Conservation (phyloP, 495 filamentous ascomycete genomes). For the Penicillium goetzii region DNA sequence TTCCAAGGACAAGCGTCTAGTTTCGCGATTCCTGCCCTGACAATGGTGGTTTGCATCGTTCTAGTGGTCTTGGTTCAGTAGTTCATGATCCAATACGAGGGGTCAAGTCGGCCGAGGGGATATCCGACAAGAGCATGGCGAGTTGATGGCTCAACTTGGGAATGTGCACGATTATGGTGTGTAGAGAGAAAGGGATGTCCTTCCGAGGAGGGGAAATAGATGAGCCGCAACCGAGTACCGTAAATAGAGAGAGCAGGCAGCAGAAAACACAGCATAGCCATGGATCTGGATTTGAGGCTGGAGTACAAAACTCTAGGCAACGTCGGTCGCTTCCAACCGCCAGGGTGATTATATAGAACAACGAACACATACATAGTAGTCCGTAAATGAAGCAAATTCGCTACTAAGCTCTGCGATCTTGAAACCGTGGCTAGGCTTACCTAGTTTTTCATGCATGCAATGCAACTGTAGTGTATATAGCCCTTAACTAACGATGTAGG, state of each 20-base stretch:
- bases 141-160: not conserved
- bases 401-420: not conserved
- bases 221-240: not conserved
- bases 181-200: not conserved
- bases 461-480: not conserved
- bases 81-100: constrained; percentile 2
- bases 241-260: not conserved
- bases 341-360: not conserved
- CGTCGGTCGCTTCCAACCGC: not conserved
- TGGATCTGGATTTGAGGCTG: not conserved
- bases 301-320: not conserved
- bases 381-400: not conserved
- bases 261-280: not conserved
- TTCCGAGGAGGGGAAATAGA: not conserved
- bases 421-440: not conserved
- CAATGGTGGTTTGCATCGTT: not conserved
- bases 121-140: not conserved
- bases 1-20: not conserved
- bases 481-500: not conserved
- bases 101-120: not conserved
- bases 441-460: constrained; percentile 1
- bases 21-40: not conserved
- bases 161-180: not conserved
- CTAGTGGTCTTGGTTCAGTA: not conserved
- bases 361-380: no score